phyloP scores from a whole-genome alignment of 2,329 filamentous ascomycete genomes.

The Magnaporthales sp. region DNA sequence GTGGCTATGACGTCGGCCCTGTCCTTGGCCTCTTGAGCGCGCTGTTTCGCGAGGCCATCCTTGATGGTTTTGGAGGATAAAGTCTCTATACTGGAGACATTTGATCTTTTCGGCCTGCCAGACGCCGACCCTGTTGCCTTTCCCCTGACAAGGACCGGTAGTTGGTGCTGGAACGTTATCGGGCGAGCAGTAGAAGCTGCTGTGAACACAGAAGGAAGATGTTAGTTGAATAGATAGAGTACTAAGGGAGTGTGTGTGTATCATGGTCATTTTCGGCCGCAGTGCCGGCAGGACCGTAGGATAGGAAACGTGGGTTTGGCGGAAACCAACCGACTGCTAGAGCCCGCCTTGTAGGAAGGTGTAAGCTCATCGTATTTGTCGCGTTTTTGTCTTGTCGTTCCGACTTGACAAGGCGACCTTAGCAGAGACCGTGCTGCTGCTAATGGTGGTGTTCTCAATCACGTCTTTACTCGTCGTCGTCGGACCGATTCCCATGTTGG shows the following conservation, averaged over 20 bases:
- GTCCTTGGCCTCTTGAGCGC: background rate
- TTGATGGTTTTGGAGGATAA: background rate
- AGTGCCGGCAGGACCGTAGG: background rate
- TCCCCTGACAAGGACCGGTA: no score
- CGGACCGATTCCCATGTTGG: background rate
- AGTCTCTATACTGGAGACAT: background rate
- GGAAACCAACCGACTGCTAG: constrained; percentile 45
- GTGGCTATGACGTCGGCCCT: constrained; percentile 17
- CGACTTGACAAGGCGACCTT: background rate
- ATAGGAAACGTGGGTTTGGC: background rate
- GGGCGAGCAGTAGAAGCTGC: background rate
- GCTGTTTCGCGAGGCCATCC: background rate
- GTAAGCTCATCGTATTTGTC: constrained; percentile 49
- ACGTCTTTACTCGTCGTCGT: background rate
- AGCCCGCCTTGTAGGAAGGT: constrained; percentile 53
- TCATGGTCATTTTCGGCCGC: background rate
- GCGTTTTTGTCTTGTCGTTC: constrained; percentile 5
- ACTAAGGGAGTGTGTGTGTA: background rate
- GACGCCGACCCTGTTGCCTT: no score
- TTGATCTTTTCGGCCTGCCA: constrained; percentile 13
- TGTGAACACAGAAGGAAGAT: background rate
- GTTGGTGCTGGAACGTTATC: background rate
- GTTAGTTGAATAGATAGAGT: background rate
- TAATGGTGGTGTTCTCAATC: background rate
- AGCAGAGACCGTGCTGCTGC: background rate